Evolutionary conservation across 164 flowering plant species (phyloP).

Genomic region (Dillenia suffruticosa): DNA sequence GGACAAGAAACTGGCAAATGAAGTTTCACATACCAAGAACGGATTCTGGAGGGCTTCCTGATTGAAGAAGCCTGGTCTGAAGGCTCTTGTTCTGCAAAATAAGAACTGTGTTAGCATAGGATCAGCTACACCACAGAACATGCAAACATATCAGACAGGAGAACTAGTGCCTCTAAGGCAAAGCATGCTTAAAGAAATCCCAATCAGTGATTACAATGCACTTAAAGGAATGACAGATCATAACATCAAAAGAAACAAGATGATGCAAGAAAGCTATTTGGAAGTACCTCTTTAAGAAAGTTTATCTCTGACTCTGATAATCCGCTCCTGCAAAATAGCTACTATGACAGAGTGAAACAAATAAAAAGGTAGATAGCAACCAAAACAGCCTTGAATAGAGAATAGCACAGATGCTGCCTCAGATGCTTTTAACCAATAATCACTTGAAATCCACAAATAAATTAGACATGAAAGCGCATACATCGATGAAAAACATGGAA

Average conservation of each 20-base stretch:
- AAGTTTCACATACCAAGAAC: conserved; percentile 44
- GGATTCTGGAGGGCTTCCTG: conserved; percentile 41
- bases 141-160: not conserved
- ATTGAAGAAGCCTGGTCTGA: conserved; percentile 59
- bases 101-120: conserved; percentile 1
- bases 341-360: not conserved
- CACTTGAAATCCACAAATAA: not conserved
- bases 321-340: conserved; percentile 68
- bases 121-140: not conserved
- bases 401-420: not conserved
- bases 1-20: no score
- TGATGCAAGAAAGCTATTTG: not conserved
- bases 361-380: not conserved
- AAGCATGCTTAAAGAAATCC: not conserved
- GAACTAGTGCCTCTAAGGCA: not conserved
- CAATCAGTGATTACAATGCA: not conserved
- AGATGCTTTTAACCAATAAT: not conserved
- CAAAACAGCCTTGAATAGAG: not conserved
- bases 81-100: conserved; percentile 57
- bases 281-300: conserved; percentile 73
- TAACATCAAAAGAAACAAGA: not conserved
- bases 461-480: not conserved
- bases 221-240: conserved; percentile 3
- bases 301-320: conserved; percentile 77
- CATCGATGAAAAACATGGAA: no score